Evolutionary conservation across 495 filamentous ascomycete genomes (phyloP).

Genomic region (Aspergillus affinis): DNA sequence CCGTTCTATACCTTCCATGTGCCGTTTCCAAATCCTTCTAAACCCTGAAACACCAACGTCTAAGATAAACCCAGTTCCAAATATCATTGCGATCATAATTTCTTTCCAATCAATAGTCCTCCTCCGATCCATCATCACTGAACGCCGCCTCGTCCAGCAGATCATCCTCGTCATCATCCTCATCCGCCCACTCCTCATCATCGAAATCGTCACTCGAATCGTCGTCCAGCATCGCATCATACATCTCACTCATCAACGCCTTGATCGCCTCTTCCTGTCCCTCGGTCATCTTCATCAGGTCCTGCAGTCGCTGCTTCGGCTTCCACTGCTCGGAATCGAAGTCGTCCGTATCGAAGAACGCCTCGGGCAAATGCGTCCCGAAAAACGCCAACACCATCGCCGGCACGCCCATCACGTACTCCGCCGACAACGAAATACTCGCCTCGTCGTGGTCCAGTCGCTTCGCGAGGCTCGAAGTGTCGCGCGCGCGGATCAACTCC

Average conservation of each 20-base stretch:
- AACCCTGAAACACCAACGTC: not conserved
- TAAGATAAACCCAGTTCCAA: not conserved
- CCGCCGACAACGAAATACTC: constrained; percentile 11
- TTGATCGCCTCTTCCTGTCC: constrained; percentile 13
- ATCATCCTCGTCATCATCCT: constrained; percentile 10
- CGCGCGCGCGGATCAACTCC: constrained; percentile 5
- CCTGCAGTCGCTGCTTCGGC: constrained; percentile 10
- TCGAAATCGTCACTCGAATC: constrained; percentile 4
- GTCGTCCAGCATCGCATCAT: constrained; percentile 7
- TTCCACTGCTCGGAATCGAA: constrained; percentile 5
- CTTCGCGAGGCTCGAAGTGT: constrained; percentile 8
- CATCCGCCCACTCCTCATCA: constrained; percentile 4
- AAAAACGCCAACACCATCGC: constrained; percentile 12
- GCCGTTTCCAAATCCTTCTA: not conserved
- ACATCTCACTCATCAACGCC: constrained; percentile 12
- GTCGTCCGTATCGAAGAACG: constrained; percentile 15
- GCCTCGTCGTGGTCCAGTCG: constrained; percentile 13
- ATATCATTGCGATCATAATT: not conserved
- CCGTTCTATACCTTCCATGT: not conserved
- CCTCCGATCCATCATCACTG: constrained; percentile 12
- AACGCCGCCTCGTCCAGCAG: constrained; percentile 5
- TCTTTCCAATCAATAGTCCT: constrained; percentile 1
- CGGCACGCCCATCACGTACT: constrained; percentile 15
- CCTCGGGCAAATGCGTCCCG: constrained; percentile 6
- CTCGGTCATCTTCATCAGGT: constrained; percentile 1